phyloP scores from a whole-genome alignment of 1,284 basidiomycete genomes.

The Leccinum proximum region DNA sequence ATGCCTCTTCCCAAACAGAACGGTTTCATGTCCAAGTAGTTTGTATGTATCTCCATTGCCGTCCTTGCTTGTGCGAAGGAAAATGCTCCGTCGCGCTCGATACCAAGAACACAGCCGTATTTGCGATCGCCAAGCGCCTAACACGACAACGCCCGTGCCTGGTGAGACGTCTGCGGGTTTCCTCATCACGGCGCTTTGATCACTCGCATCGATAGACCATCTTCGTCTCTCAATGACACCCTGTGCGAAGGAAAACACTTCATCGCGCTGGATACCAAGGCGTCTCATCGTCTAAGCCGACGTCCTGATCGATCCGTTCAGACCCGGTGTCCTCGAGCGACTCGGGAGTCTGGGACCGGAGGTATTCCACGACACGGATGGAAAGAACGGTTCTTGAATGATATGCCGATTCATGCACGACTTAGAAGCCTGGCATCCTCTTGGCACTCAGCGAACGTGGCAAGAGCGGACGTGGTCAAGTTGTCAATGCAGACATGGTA shows the following conservation, averaged over 20 bases:
- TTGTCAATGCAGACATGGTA: slow-evolving; percentile 81
- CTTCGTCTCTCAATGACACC: slow-evolving; percentile 41
- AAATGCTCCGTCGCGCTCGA: no score
- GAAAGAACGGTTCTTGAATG: slow-evolving; percentile 48
- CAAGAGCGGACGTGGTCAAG: slow-evolving; percentile 64
- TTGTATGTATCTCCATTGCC: no score
- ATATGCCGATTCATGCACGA: slow-evolving; percentile 61
- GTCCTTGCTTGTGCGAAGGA: no score
- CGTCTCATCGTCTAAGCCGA: slow-evolving; percentile 67
- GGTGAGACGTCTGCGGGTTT: slow-evolving; percentile 63
- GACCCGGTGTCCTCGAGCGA: slow-evolving; percentile 80
- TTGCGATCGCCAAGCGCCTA: no score
- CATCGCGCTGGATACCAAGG: slow-evolving; percentile 65
- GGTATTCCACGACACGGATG: slow-evolving; percentile 53
- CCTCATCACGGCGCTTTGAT: slow-evolving; percentile 81
- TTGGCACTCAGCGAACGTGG: slow-evolving; percentile 70
- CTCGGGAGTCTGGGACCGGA: slow-evolving; percentile 71
- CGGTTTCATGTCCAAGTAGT: no score
- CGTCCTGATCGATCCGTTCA: slow-evolving; percentile 80
- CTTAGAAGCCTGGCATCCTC: slow-evolving; percentile 75
- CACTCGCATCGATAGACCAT: slow-evolving; percentile 68
- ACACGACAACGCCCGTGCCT: no score
- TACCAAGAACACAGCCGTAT: no score
- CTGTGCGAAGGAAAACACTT: slow-evolving; percentile 76
- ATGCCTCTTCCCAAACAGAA: no score